These are phyloP conservation scores for Tremella yokohamensis DNA, from an alignment of 768 basidiomycete species.

Conservation along the genomic window DNA sequence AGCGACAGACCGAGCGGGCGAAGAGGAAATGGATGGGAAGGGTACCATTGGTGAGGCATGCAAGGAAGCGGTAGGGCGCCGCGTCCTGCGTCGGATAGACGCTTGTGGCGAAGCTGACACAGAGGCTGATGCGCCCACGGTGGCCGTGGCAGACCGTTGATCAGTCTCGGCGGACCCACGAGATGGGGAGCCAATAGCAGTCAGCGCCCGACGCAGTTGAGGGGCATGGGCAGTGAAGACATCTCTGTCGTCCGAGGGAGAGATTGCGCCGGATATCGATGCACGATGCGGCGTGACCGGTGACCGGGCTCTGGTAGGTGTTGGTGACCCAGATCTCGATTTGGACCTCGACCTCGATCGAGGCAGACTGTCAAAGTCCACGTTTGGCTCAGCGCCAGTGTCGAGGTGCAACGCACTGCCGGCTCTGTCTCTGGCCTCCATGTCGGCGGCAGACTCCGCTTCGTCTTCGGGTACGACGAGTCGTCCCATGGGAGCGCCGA, in stretches of 20 bases:
- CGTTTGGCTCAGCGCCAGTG: background rate
- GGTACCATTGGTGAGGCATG: background rate
- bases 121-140: background rate
- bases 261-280: background rate
- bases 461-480: background rate
- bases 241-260: background rate
- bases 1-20: slow-evolving; percentile 3
- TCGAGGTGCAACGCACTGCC: too few relatives aligned
- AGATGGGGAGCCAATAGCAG: slow-evolving; percentile 5
- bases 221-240: slow-evolving; percentile 4
- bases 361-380: slow-evolving; percentile 3
- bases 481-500: slow-evolving; percentile 9
- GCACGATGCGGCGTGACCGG: slow-evolving; percentile 3
- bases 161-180: background rate
- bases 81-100: background rate
- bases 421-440: too few relatives aligned
- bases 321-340: slow-evolving; percentile 20
- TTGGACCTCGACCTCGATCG: slow-evolving; percentile 15
- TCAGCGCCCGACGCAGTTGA: slow-evolving; percentile 19
- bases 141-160: background rate
- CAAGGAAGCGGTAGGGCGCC: slow-evolving; percentile 9
- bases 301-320: slow-evolving; percentile 16
- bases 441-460: background rate
- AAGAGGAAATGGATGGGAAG: background rate
- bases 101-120: slow-evolving; percentile 3